Conservation (phyloP, 1,284 basidiomycete species). For the Irpex sp. region DNA sequence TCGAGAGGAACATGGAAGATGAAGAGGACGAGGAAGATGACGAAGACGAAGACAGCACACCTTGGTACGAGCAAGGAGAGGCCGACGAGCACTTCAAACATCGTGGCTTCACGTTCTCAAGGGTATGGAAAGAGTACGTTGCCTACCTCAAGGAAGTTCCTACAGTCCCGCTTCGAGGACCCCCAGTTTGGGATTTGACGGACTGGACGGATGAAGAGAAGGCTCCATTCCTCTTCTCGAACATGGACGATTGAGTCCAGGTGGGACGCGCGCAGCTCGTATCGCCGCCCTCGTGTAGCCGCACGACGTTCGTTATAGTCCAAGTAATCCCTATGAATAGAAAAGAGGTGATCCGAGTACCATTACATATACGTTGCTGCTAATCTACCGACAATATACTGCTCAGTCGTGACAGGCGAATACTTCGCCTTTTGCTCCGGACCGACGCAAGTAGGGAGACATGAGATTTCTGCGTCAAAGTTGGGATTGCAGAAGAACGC, state of each 20-base stretch:
- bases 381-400: conserved; percentile 72
- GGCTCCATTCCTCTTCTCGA: background rate
- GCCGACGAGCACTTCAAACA: conserved; percentile 8
- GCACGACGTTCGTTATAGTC: background rate
- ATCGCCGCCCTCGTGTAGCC: background rate
- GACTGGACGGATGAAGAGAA: background rate
- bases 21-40: conserved; percentile 21
- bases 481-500: conserved; percentile 89
- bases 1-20: conserved; percentile 17
- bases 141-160: conserved; percentile 20
- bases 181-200: conserved; percentile 26
- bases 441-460: conserved; percentile 62
- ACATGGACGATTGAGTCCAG: background rate
- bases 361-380: conserved; percentile 44
- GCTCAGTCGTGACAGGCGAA: conserved; percentile 61
- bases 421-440: conserved; percentile 53
- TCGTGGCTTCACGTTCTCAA: conserved; percentile 21
- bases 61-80: conserved; percentile 25
- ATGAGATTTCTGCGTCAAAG: conserved; percentile 59
- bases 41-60: conserved; percentile 11
- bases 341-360: background rate
- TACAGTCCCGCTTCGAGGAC: conserved; percentile 26
- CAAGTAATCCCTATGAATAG: background rate
- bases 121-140: conserved; percentile 35
- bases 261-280: background rate